Conservation (phyloP, 495 filamentous ascomycete species). For the Aspergillus affinis region DNA sequence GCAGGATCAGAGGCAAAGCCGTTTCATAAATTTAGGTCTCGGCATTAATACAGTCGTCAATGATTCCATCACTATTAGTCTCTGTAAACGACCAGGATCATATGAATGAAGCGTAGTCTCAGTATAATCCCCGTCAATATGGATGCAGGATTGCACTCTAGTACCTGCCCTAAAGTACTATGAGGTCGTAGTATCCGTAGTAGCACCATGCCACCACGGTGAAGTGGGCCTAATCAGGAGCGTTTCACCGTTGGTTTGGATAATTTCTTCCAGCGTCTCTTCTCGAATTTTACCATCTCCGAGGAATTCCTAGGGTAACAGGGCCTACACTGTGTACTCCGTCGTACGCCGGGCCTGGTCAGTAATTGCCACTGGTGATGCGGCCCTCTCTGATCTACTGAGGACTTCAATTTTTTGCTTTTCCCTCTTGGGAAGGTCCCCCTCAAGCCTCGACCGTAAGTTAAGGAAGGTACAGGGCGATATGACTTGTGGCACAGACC, state of each 20-base stretch:
- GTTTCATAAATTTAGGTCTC: not conserved
- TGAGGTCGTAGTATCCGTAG: slow-evolving; percentile 1
- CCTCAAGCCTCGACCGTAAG: not conserved
- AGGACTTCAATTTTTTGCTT: not conserved
- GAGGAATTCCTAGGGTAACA: not conserved
- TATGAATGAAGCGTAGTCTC: not conserved
- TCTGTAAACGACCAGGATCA: not conserved
- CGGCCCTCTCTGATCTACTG: not conserved
- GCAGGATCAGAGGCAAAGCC: not conserved
- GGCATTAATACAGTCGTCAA: not conserved
- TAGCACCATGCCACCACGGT: slow-evolving; percentile 1
- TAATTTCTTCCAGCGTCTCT: slow-evolving; percentile 3
- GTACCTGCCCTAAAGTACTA: slow-evolving; percentile 6
- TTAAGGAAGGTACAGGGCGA: not conserved
- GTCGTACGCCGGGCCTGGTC: not conserved
- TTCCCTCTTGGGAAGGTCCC: not conserved
- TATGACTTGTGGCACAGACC: not conserved
- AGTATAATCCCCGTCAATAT: not conserved
- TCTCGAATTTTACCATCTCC: slow-evolving; percentile 9
- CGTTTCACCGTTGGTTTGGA: slow-evolving; percentile 8
- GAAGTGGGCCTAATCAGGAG: slow-evolving; percentile 4
- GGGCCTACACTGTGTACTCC: no score
- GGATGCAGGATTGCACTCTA: not conserved
- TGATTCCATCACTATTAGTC: not conserved
- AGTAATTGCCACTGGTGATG: not conserved